Base-by-base conservation (phyloP, 2,329 filamentous ascomycete genomes). In the Ramularia collo-cygni region DNA sequence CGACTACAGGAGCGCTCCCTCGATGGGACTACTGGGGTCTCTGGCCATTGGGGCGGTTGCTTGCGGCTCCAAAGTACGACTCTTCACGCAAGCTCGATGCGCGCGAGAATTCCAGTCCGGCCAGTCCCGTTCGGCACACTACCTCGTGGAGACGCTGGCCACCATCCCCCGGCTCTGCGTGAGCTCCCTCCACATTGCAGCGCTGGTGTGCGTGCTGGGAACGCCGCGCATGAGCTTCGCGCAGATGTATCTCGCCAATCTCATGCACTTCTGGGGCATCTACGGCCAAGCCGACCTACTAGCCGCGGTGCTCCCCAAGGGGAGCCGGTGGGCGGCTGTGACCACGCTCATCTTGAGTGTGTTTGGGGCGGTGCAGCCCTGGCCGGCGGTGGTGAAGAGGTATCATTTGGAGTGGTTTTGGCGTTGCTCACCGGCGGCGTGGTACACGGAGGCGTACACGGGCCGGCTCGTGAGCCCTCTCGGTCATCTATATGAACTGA, bases 251-350 rank as follows among this genome's bases (percentile, higher is more conserved):
- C 38, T 64, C 10, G 66, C 65, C 5, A 77, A 77, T 40, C 50
- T 77, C 32, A 44, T 70, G 8, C 78, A 77, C 57, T 77, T 76
- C 50, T 79, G 71, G 59, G 71, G 70, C 50, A 72, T 78, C 36
- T 78, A 77, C 53, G 74, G 75, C 0, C 63, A 78, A 5, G 68
- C 75, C 0, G 71, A 66, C 24, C 59, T 64, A 19, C 56, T 77
- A 41, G 76, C 78, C 71, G 50, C 77, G 1, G 66, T 70, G 15
- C 66, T 69, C 14, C 60, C 75, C 6, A 74, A 79, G 54, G 72
- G 78, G 43, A 75, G 74, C 0, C 75, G 75, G 0, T 58, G 79
- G 0, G 57, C 77, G 5, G 72, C 75, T 1, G 73, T 75, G 64
- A 59, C 70, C 21, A 65, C 64, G 18, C 58, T 79, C 4, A 69